Percentiles rank a stretch among this genome's conserved stretches.
Evolutionary conservation across 73 alveolate species (phyloP).

Genomic region (Uronychia binucleata): DNA sequence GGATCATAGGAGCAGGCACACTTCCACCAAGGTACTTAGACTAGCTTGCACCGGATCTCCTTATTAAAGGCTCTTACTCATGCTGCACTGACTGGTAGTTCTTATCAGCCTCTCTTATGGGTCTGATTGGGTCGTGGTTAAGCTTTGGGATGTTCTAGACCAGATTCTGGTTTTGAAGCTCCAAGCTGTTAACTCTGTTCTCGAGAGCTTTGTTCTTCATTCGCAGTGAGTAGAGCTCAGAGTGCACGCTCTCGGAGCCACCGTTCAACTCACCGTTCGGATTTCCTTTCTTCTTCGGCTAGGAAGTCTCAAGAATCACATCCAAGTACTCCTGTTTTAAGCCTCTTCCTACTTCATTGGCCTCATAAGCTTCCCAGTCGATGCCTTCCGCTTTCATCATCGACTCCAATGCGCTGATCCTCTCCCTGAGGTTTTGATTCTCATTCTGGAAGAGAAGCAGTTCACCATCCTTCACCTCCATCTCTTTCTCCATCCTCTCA

Average conservation of each 20-base stretch:
- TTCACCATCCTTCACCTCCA: constrained; percentile 36
- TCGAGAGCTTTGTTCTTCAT: constrained; percentile 41
- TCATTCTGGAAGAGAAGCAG: constrained; percentile 14
- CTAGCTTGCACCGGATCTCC: too few species aligned
- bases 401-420: constrained; percentile 22
- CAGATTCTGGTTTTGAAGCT: not conserved
- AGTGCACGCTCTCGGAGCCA: constrained; percentile 20
- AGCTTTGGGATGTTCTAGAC: not conserved
- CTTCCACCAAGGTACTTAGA: too few species aligned
- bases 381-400: constrained; percentile 11
- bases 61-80: too few species aligned
- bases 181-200: constrained; percentile 27
- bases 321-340: not conserved
- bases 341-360: not conserved
- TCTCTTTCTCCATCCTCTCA: constrained; percentile 25
- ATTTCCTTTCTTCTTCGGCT: not conserved
- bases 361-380: not conserved
- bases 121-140: too few species aligned
- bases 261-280: not conserved
- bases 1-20: too few species aligned
- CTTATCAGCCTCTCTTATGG: too few species aligned
- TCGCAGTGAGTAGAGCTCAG: constrained; percentile 30
- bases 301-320: not conserved
- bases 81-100: too few species aligned
- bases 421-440: constrained; percentile 30